These are phyloP conservation scores for Cenchrus americanus DNA, from an alignment of 176 grass and related monocot species.

Conservation along the genomic window DNA sequence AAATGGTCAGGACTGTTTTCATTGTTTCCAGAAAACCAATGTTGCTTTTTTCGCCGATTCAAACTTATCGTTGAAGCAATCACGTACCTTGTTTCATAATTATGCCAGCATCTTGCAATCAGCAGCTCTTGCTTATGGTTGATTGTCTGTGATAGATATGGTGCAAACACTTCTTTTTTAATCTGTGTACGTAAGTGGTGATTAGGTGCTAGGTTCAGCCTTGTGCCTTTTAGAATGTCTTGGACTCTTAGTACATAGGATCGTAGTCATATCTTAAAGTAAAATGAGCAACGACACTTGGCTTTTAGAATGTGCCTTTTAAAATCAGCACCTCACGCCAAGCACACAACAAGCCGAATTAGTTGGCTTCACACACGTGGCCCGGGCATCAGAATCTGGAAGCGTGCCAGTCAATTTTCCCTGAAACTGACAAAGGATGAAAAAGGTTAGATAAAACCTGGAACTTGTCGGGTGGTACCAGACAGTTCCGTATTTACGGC, in stretches of 20 bases:
- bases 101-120: constrained; percentile 26
- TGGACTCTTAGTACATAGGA: too few relatives aligned
- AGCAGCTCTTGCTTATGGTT: not conserved
- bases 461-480: too few relatives aligned
- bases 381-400: too few relatives aligned
- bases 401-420: too few relatives aligned
- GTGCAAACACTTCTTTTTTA: not conserved
- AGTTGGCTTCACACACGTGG: too few relatives aligned
- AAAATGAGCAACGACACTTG: too few relatives aligned
- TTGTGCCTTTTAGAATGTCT: not conserved
- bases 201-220: not conserved
- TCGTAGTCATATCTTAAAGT: not conserved
- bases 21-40: not conserved
- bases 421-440: too few relatives aligned
- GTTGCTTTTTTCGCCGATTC: not conserved
- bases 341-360: too few relatives aligned
- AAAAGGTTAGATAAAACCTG: too few relatives aligned
- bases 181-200: not conserved
- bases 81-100: not conserved
- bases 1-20: not conserved
- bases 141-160: not conserved
- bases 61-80: not conserved
- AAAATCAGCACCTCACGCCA: too few relatives aligned
- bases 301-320: too few relatives aligned
- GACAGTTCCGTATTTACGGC: too few relatives aligned